phyloP scores from a whole-genome alignment of 768 basidiomycete species.

The Nidularia sp. region DNA sequence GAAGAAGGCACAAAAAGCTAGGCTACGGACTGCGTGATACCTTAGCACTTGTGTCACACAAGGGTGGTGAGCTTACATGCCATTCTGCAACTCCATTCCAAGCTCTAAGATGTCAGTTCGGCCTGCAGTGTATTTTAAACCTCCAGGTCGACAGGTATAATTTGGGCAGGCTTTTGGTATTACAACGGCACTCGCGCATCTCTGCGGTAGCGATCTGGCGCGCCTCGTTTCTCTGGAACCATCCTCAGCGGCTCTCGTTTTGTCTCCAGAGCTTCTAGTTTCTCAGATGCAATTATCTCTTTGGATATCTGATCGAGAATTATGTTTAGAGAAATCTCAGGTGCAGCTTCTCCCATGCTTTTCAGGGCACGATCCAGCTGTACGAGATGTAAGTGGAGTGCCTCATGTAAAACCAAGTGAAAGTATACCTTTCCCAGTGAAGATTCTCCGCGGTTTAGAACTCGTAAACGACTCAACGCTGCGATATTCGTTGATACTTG shows the following conservation, averaged over 20 bases:
- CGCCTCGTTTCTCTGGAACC: neutral
- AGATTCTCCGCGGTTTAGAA: slow-evolving; percentile 43
- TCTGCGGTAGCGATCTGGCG: neutral
- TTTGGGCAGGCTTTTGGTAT: too few relatives aligned
- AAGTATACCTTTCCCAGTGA: slow-evolving; percentile 43
- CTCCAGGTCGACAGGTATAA: too few relatives aligned
- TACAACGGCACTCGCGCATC: too few relatives aligned
- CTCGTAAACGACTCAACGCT: slow-evolving; percentile 45
- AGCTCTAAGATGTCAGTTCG: neutral
- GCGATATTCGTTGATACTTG: slow-evolving; percentile 48
- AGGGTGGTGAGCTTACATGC: neutral
- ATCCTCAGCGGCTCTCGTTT: slow-evolving; percentile 18
- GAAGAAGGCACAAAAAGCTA: slow-evolving; percentile 63
- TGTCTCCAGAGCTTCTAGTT: slow-evolving; percentile 50
- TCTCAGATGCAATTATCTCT: slow-evolving; percentile 68
- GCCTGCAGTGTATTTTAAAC: too few relatives aligned
- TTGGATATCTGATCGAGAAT: slow-evolving; percentile 56
- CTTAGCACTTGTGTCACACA: neutral
- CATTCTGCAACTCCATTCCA: neutral
- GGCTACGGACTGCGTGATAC: slow-evolving; percentile 52
- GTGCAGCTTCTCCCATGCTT: slow-evolving; percentile 45
- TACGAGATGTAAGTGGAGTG: neutral
- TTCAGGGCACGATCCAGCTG: slow-evolving; percentile 56
- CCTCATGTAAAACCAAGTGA: neutral
- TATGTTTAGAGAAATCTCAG: slow-evolving; percentile 37